Evolutionary conservation across 2,329 filamentous ascomycete genomes (phyloP).

Genomic region (Aspergillus brasiliensis): DNA sequence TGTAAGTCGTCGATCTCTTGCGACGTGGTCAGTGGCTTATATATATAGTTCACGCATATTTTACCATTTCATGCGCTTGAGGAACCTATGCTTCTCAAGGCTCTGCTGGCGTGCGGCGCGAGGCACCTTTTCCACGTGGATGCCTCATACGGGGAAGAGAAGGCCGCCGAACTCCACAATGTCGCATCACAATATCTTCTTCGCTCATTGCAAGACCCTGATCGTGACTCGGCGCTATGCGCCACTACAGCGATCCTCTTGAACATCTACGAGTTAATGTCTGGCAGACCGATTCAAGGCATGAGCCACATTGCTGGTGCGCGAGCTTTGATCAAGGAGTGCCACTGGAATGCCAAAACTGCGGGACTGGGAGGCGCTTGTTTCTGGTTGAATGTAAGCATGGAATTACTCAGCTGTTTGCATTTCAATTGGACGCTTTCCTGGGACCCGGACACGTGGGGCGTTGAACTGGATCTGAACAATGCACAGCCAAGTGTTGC

Average conservation of each 20-base stretch:
- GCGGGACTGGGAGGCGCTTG: slow-evolving; percentile 81
- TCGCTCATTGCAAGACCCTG: slow-evolving; percentile 76
- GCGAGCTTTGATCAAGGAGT: slow-evolving; percentile 83
- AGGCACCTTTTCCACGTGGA: slow-evolving; percentile 76
- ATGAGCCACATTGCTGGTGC: slow-evolving; percentile 90
- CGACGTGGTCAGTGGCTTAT: slow-evolving; percentile 13
- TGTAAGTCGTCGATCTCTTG: slow-evolving; percentile 39
- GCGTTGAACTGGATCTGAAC: slow-evolving; percentile 74
- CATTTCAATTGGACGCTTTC: slow-evolving; percentile 84
- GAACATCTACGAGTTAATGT: slow-evolving; percentile 93
- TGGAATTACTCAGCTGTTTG: slow-evolving; percentile 87
- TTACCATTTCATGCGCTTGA: slow-evolving; percentile 81
- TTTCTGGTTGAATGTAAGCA: slow-evolving; percentile 90
- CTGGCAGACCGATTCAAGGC: slow-evolving; percentile 72
- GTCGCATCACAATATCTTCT: slow-evolving; percentile 78
- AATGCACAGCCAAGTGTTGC: slow-evolving; percentile 53
- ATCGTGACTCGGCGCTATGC: slow-evolving; percentile 80
- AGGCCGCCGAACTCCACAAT: slow-evolving; percentile 81
- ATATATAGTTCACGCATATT: slow-evolving; percentile 68
- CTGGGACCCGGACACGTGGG: slow-evolving; percentile 91
- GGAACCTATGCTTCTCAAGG: slow-evolving; percentile 86
- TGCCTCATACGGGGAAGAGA: slow-evolving; percentile 70
- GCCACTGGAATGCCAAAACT: slow-evolving; percentile 80
- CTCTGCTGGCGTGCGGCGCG: slow-evolving; percentile 84
- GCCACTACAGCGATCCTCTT: slow-evolving; percentile 85